Base-by-base conservation (phyloP, 2,329 filamentous ascomycete species). In the Amylocarpus encephaloides region DNA sequence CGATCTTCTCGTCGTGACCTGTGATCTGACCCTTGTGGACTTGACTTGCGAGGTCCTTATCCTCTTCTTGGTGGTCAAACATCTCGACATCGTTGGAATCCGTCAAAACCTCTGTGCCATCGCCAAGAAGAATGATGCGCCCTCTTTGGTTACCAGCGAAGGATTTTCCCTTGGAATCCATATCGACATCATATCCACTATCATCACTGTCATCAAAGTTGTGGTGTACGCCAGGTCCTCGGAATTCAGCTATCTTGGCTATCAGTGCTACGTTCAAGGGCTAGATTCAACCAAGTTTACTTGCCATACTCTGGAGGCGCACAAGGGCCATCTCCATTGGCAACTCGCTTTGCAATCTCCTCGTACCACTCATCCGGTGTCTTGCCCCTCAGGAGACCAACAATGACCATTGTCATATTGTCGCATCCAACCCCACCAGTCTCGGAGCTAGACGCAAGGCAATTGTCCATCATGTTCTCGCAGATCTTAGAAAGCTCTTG, bases 391-490 rank as follows among this genome's bases (percentile, higher is more conserved):
- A 98, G 79, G 67, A 98, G 82, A 60, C 86, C 93, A 65, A 98
- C 75, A 59, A 98, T 79, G 62, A 85, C 76, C 86, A 98, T 97
- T 61, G 93, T 98, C 93, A 98, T 98, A 77, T 98, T 98, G 75
- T 98, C 93, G 70, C 93, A 98, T 55, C 93, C 93, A 55, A 98
- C 92, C 57, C 93, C 93, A 49, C 93, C 93, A 30, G 92, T 96
- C 73, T 98, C 93, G 60, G 91, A 95, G 79, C 95, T 97, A 54
- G 91, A 95, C 36, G 93, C 91, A 59, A 98, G 78, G 68, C 93
- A 98, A 75, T 97, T 98, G 76, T 98, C 92, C 93, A 98, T 98
- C 89, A 98, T 95, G 74, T 98, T 98, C 73, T 98, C 93, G 70
- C 92, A 97, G 64, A 98, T 97, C 68, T 88, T 87, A 49, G 91